Base-by-base conservation (phyloP, 2,329 filamentous ascomycete species). In the Hymenoscyphus linearis region DNA sequence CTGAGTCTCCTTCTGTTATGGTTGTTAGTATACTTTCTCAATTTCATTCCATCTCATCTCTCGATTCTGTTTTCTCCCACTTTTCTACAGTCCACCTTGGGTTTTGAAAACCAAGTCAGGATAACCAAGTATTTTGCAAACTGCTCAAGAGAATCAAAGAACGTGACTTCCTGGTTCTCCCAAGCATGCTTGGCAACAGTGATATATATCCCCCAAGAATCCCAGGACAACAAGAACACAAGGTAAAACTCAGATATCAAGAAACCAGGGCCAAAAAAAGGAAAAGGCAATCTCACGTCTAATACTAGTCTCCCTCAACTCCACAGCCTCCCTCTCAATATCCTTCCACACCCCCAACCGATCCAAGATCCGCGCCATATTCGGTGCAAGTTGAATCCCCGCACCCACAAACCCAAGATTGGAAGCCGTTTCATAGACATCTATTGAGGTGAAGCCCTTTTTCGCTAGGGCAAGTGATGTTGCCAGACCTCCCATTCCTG, bases 371-470 rank as follows among this genome's bases (percentile, higher is more conserved):
- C 89, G 83, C 3, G 87, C 86, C 82, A 93, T 89, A 67, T 95
- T 96, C 0, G 90, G 90, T 0, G 90, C 89, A 61, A 93, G 80
- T 72, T 96, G 91, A 66, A 95, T 93, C 4, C 91, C 91, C 1
- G 91, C 91, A 26, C 91, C 91, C 0, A 93, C 89, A 68, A 93
- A 93, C 4, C 90, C 90, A 3, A 93, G 80, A 66, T 85, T 83
- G 4, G 86, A 83, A 0, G 89, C 89, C 37, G 81, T 83, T 72
- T 93, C 90, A 72, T 86, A 93, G 57, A 93, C 84, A 59, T 87
- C 79, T 69, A 93, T 87, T 61, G 88, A 78, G 65, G 79, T 83
- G 75, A 93, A 93, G 7, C 90, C 90, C 68, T 86, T 85, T 75
- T 88, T 88, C 47, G 90, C 89, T 37, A 93, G 81, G 13, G 89